phyloP scores from a whole-genome alignment of 2,329 filamentous ascomycete genomes.

The Penicillium sp. region DNA sequence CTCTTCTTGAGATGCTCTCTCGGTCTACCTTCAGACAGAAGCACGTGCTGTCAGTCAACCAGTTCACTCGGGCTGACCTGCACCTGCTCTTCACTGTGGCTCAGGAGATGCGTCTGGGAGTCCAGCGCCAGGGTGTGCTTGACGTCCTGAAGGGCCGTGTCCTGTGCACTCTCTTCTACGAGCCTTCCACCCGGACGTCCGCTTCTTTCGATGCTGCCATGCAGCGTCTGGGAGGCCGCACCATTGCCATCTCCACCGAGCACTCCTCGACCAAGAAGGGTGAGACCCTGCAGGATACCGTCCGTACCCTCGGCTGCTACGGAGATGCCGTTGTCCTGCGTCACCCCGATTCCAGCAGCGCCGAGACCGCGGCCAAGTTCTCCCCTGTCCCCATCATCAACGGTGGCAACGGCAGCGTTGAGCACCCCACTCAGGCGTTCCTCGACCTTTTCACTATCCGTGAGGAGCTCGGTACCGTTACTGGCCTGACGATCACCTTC shows the following conservation, averaged over 20 bases:
- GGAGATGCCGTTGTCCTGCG: conserved; percentile 91
- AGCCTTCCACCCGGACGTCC: conserved; percentile 91
- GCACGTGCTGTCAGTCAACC: conserved; percentile 82
- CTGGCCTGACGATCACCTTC: conserved; percentile 92
- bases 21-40: conserved; percentile 80
- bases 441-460: conserved; percentile 96
- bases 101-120: conserved; percentile 92
- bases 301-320: conserved; percentile 89
- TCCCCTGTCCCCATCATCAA: conserved; percentile 91
- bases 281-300: conserved; percentile 86
- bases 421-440: conserved; percentile 96
- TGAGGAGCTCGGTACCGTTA: conserved; percentile 90
- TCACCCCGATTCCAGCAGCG: conserved; percentile 73
- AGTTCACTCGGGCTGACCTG: conserved; percentile 81
- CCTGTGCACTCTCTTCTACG: conserved; percentile 89
- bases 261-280: conserved; percentile 90
- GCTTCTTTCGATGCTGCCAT: conserved; percentile 95
- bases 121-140: conserved; percentile 82
- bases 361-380: conserved; percentile 74
- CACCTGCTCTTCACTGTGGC: conserved; percentile 93
- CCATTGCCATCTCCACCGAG: conserved; percentile 69
- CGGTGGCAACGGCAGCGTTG: conserved; percentile 86
- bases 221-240: conserved; percentile 89
- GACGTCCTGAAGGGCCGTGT: conserved; percentile 78
- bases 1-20: conserved; percentile 63